Conservation (phyloP, 169 alveolate genomes). For the Neospora caninum region DNA sequence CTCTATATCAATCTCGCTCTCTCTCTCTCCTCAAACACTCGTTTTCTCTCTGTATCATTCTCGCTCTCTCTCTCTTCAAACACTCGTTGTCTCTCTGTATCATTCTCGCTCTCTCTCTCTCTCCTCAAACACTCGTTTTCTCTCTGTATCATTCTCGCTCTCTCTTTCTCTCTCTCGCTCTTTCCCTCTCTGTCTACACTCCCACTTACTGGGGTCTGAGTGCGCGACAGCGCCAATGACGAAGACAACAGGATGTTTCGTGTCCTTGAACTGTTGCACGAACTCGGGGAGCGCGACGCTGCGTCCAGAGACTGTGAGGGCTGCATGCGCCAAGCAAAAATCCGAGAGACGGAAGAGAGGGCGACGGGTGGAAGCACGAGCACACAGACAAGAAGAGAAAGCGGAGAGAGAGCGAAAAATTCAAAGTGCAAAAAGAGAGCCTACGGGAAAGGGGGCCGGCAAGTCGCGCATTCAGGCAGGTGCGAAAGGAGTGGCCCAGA, state of each 20-base stretch:
- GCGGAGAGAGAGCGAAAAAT: too few relatives aligned
- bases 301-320: conserved; percentile 46
- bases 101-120: not conserved
- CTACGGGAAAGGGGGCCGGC: too few relatives aligned
- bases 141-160: not conserved
- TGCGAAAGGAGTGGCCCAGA: too few relatives aligned
- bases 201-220: conserved; percentile 74
- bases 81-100: not conserved
- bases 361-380: too few relatives aligned
- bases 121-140: not conserved
- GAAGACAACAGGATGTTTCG: conserved; percentile 72
- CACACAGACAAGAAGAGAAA: too few relatives aligned
- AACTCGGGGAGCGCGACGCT: conserved; percentile 49
- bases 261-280: conserved; percentile 53
- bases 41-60: not conserved
- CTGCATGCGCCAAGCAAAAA: too few relatives aligned
- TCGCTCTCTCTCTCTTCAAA: not conserved
- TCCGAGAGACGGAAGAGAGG: too few relatives aligned
- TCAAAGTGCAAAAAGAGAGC: too few relatives aligned
- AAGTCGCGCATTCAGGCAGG: too few relatives aligned
- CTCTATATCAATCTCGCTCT: not conserved
- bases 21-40: not conserved
- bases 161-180: too few relatives aligned
- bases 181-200: not conserved
- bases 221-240: conserved; percentile 84